These are phyloP conservation scores for Olyra latifolia DNA, from an alignment of 176 grass and related monocot genomes.

Conservation along the genomic window DNA sequence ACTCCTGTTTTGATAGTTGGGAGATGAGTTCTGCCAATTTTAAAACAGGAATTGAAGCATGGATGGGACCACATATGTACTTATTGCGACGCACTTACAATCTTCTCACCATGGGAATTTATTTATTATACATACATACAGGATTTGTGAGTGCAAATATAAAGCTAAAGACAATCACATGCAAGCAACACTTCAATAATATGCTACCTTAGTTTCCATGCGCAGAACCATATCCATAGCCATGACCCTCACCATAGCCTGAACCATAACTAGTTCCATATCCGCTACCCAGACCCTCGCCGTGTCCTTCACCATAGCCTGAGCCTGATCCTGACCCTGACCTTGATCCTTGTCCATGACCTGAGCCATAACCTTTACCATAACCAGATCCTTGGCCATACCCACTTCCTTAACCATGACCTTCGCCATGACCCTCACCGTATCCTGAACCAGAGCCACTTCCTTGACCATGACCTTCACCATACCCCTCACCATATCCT, in stretches of 20 bases:
- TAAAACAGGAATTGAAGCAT: too few relatives aligned
- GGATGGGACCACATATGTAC: too few relatives aligned
- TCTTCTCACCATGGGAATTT: not conserved
- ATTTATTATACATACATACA: constrained; percentile 11
- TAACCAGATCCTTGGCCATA: constrained; percentile 18
- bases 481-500: not conserved
- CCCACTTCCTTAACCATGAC: not conserved
- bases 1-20: too few relatives aligned
- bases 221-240: constrained; percentile 22
- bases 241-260: constrained; percentile 33
- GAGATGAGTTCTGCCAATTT: too few relatives aligned
- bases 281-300: constrained; percentile 11
- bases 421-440: not conserved
- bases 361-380: not conserved
- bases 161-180: not conserved
- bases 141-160: not conserved
- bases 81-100: not conserved
- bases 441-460: too few relatives aligned
- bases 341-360: constrained; percentile 21
- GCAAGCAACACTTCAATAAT: not conserved
- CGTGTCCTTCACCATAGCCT: constrained; percentile 24
- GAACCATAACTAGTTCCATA: constrained; percentile 20
- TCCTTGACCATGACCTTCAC: constrained; percentile 1
- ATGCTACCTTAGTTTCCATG: constrained; percentile 1
- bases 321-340: not conserved